Evolutionary conservation across 169 alveolate species (phyloP).

Genomic region (Plasmodium ovale): DNA sequence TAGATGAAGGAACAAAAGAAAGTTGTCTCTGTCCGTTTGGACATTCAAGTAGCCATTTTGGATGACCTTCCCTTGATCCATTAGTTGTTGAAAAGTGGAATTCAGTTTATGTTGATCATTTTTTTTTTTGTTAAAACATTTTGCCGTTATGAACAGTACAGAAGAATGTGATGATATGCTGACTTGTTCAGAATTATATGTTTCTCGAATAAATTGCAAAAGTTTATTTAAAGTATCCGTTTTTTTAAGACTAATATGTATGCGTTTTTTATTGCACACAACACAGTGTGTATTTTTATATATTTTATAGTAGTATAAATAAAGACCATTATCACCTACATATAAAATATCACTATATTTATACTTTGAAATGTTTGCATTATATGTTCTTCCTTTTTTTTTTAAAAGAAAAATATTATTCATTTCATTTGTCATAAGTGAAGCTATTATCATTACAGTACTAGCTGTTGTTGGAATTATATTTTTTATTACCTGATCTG

Average conservation of each 20-base stretch:
- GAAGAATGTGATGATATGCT: conserved; percentile 28
- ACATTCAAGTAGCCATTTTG: conserved; percentile 17
- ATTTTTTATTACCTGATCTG: conserved; percentile 37
- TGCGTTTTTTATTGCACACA: conserved; percentile 28
- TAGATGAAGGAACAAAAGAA: conserved; percentile 20
- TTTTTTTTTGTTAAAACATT: background rate
- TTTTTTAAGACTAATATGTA: background rate
- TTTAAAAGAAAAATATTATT: background rate
- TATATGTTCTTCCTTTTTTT: background rate
- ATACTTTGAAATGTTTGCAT: background rate
- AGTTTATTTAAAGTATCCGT: conserved; percentile 10
- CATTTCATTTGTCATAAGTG: conserved; percentile 11
- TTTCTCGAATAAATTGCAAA: background rate
- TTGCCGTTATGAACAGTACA: conserved; percentile 9
- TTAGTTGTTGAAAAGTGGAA: conserved; percentile 21
- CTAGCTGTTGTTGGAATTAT: conserved; percentile 43
- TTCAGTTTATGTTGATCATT: conserved; percentile 9
- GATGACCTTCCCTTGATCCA: conserved; percentile 15
- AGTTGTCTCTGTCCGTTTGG: conserved; percentile 16
- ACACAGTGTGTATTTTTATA: conserved; percentile 23
- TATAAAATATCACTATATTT: conserved; percentile 44
- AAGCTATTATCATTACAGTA: conserved; percentile 37
- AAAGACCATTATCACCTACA: conserved; percentile 51
- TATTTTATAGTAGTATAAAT: conserved; percentile 27
- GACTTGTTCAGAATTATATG: conserved; percentile 3